Evolutionary conservation across 2,329 filamentous ascomycete species (phyloP), one percentile per base, ranked within the genome.

Genomic region (Venturia oleaginea): DNA sequence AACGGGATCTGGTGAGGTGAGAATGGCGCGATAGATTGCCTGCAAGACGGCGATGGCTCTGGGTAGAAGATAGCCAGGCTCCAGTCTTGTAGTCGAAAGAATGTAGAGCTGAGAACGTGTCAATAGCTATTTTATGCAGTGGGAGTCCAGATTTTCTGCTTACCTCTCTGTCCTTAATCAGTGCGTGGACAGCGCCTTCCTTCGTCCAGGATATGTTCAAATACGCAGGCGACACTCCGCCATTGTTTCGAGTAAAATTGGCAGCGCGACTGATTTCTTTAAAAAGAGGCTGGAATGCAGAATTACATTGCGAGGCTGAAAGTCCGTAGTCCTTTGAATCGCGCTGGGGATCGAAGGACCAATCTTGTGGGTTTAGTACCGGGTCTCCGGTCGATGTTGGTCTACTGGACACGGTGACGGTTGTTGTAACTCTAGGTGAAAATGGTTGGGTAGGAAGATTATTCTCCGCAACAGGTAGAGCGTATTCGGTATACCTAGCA

Each of bases 11-110:
- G 81, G 81, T 6, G 80, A 78, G 13, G 83, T 80, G 37, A 80
- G 68, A 17, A 85, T 70, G 7, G 82, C 81, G 66, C 80, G 78
- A 69, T 84, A 74, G 67, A 86, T 76, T 67, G 83, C 79, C 69
- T 83, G 78, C 0, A 85, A 76, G 15, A 79, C 77, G n/a, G 82
- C 80, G 15, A 72, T 69, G 10, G 69, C 68, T 22, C 74, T 73
- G 11, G 69, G 68, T 17, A 68, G 59, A 57, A 69, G 63, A 40
- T 68, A 69, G 24, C 66, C 68, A 27, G 66, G 64, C 22, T 65
- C 64, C 30, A 46, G 15, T 22, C 10, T 19, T n/a, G 43, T 46
- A 3, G 15, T 46, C 15, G 38, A 76, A 17, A 61, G 55, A 46
- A 42, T 37, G 40, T 63, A 61, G 42, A 46, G 43, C 43, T 46